A percentile compares a stretch with the other conserved stretches of the same genome.
phyloP scores from a whole-genome alignment of 306 rosid genomes.

The Benincasa hispida region DNA sequence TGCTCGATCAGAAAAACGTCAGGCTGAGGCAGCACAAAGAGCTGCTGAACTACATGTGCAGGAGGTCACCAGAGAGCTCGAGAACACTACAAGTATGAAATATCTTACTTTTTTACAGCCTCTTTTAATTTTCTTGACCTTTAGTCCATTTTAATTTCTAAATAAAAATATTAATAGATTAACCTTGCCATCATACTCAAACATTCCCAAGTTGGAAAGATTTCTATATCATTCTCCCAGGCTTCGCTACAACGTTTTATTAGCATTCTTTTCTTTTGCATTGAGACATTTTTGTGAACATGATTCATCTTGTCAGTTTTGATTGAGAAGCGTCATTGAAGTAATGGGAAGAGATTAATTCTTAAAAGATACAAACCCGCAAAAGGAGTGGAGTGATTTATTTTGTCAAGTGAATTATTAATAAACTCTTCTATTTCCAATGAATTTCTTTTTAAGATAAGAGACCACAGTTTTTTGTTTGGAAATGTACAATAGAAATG shows the following conservation, averaged over 20 bases:
- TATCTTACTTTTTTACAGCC: not conserved
- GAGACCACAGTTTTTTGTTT: not conserved
- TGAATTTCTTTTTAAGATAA: not conserved
- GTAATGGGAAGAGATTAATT: too few species aligned
- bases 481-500: not conserved
- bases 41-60: constrained; percentile 70
- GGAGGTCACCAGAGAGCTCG: constrained; percentile 73
- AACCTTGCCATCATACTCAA: not conserved
- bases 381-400: too few species aligned
- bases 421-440: not conserved
- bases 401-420: too few species aligned
- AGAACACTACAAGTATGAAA: constrained; percentile 80
- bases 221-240: not conserved
- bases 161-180: not conserved
- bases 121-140: not conserved
- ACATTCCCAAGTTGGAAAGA: not conserved
- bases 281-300: not conserved
- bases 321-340: not conserved
- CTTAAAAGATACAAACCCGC: too few species aligned
- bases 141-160: not conserved
- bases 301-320: not conserved
- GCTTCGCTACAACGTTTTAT: not conserved
- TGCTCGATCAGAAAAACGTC: constrained; percentile 82
- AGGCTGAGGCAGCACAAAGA: constrained; percentile 74
- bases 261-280: not conserved